Evolutionary conservation across 2,329 filamentous ascomycete species (phyloP).

Genomic region (Venturia carpophila): DNA sequence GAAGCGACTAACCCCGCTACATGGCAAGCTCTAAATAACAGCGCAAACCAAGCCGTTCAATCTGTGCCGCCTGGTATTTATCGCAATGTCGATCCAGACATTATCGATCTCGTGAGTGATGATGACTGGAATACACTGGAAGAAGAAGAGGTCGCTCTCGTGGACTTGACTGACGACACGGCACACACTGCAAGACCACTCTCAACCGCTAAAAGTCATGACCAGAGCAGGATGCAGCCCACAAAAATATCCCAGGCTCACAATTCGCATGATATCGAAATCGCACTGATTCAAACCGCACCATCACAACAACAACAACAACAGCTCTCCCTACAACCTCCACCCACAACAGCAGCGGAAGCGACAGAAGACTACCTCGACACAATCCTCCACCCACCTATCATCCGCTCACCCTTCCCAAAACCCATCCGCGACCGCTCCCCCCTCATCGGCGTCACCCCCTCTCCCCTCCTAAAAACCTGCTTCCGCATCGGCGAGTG

Average conservation of each 20-base stretch:
- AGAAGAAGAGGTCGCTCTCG: not conserved
- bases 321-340: not conserved
- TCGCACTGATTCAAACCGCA: not conserved
- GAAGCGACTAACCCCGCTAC: not conserved
- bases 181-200: not conserved
- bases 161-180: not conserved
- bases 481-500: constrained; percentile 60
- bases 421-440: constrained; percentile 43
- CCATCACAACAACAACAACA: constrained; percentile 4
- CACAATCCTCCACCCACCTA: constrained; percentile 24
- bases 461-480: constrained; percentile 43
- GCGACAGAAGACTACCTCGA: constrained; percentile 6
- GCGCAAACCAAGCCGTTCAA: not conserved
- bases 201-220: not conserved
- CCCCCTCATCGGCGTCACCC: constrained; percentile 45
- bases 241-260: no score
- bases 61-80: not conserved
- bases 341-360: not conserved
- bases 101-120: constrained; percentile 1
- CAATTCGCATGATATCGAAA: not conserved
- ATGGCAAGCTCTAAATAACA: not conserved
- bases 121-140: constrained; percentile 8
- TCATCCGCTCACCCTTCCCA: constrained; percentile 48
- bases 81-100: not conserved
- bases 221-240: not conserved